These are phyloP conservation scores for Chalciporus piperatus DNA, from an alignment of 768 basidiomycete genomes.

Conservation along the genomic window DNA sequence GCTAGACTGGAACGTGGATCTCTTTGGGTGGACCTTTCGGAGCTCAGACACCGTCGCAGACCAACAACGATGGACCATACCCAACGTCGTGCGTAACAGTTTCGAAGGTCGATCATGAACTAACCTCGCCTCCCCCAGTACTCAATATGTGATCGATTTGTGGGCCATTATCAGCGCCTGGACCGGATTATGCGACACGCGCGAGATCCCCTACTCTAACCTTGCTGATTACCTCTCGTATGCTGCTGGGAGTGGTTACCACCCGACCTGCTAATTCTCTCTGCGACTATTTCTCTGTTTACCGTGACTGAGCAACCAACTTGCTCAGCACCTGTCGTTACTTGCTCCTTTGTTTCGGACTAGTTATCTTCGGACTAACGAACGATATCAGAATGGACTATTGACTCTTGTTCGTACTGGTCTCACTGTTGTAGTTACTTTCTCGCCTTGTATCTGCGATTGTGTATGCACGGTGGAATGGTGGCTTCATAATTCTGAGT, in stretches of 20 bases:
- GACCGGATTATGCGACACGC: conserved; percentile 22
- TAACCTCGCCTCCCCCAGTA: conserved; percentile 3
- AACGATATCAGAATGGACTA: not conserved
- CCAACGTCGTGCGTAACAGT: conserved; percentile 16
- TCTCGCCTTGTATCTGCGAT: no score
- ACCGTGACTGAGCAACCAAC: not conserved
- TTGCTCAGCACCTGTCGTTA: not conserved
- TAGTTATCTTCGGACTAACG: not conserved
- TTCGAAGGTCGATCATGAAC: not conserved
- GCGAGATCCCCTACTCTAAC: conserved; percentile 21
- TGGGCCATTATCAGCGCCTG: conserved; percentile 23
- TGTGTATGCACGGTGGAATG: no score
- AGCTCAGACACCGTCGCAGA: conserved; percentile 1
- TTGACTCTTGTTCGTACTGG: not conserved
- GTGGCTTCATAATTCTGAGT: no score
- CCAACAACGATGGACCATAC: conserved; percentile 17
- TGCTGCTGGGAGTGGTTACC: conserved; percentile 15
- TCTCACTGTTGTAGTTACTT: no score
- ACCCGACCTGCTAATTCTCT: conserved; percentile 15
- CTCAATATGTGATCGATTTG: conserved; percentile 20
- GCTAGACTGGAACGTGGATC: conserved; percentile 13
- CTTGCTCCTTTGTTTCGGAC: not conserved
- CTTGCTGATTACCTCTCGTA: conserved; percentile 23
- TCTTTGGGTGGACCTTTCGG: conserved; percentile 8
- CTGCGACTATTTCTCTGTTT: no score